These are phyloP conservation scores for Hypoxylon perforatum DNA, from an alignment of 495 filamentous ascomycete species.

Conservation along the genomic window DNA sequence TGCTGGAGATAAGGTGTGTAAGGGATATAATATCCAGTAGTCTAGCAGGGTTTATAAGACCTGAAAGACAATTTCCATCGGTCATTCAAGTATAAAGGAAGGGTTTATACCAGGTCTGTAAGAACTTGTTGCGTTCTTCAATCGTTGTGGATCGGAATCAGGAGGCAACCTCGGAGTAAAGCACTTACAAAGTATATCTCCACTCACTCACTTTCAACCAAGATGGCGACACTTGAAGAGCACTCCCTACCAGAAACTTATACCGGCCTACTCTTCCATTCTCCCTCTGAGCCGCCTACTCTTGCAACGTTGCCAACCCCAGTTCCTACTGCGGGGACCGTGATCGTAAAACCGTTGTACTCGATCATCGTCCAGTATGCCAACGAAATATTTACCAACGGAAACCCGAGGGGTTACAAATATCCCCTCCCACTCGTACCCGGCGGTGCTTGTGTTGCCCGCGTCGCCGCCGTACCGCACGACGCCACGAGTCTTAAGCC, in stretches of 20 bases:
- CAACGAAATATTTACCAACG: constrained; percentile 39
- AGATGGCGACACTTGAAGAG: constrained; percentile 17
- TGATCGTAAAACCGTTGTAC: constrained; percentile 38
- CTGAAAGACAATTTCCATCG: too few relatives aligned
- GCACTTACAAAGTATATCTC: background rate
- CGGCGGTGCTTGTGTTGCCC: constrained; percentile 50
- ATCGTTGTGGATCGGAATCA: background rate
- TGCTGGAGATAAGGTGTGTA: background rate
- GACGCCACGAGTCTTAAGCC: constrained; percentile 55
- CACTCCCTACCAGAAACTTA: constrained; percentile 34
- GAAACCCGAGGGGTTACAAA: constrained; percentile 42
- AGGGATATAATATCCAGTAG: background rate
- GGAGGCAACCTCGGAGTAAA: background rate
- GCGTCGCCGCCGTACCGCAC: constrained; percentile 55
- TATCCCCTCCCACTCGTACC: constrained; percentile 42
- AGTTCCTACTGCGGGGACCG: constrained; percentile 31
- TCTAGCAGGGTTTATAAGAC: background rate
- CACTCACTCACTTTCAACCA: constrained; percentile 7
- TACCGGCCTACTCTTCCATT: constrained; percentile 40
- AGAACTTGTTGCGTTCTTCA: background rate
- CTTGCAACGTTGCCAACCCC: constrained; percentile 34
- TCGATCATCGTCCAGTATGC: constrained; percentile 39
- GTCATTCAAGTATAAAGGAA: too few relatives aligned
- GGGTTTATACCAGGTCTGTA: background rate
- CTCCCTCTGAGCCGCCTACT: constrained; percentile 33